Conservation (phyloP, 441 rosid genomes). For the Hura crepitans region DNA sequence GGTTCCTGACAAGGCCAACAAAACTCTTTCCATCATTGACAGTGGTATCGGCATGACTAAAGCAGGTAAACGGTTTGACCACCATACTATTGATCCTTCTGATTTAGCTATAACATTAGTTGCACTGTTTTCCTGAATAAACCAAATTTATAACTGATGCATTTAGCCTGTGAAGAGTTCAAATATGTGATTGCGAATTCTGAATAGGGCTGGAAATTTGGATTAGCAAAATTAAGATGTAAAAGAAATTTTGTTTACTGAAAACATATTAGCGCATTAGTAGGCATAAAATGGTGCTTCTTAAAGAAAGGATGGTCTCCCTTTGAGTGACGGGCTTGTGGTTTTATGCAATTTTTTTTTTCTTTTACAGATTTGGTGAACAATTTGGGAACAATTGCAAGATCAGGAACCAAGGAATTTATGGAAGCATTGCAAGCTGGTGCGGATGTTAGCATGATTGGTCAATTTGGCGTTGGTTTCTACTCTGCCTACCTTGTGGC, state of each 20-base stretch:
- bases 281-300: too few relatives aligned
- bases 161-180: not conserved
- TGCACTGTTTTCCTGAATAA: not conserved
- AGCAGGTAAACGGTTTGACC: slow-evolving; percentile 41
- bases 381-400: slow-evolving; percentile 89
- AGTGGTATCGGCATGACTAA: slow-evolving; percentile 90
- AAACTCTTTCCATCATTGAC: slow-evolving; percentile 61
- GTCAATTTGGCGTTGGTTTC: slow-evolving; percentile 93
- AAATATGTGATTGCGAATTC: too few relatives aligned
- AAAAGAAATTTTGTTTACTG: too few relatives aligned
- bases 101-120: not conserved
- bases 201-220: too few relatives aligned
- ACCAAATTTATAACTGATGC: too few relatives aligned
- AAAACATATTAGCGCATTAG: too few relatives aligned
- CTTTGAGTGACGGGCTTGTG: not conserved
- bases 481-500: slow-evolving; percentile 91
- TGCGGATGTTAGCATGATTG: slow-evolving; percentile 96
- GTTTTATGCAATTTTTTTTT: not conserved
- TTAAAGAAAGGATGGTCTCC: too few relatives aligned
- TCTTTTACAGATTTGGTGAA: slow-evolving; percentile 64
- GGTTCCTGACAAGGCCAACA: slow-evolving; percentile 67
- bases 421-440: slow-evolving; percentile 97
- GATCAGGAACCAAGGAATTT: slow-evolving; percentile 95
- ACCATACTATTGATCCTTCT: too few relatives aligned
- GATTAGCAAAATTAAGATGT: too few relatives aligned